Conservation (phyloP, 139 green algal genomes). For the Tetradesmus obliquus region DNA sequence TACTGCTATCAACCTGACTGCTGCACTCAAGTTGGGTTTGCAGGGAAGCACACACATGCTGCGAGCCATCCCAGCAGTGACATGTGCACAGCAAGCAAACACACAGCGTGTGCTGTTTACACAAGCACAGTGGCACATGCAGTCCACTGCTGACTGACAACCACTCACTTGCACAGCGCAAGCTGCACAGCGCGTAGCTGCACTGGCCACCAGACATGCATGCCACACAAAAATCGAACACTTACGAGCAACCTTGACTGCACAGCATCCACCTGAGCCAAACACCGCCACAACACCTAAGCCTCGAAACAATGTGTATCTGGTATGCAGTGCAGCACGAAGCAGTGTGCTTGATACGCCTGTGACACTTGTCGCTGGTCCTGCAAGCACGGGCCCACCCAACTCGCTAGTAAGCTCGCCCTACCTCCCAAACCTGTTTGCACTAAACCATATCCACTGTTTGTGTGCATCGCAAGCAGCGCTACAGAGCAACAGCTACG, state of each 20-base stretch:
- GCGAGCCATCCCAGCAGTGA: too few relatives aligned
- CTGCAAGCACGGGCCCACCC: neutral
- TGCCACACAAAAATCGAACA: neutral
- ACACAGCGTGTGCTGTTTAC: too few relatives aligned
- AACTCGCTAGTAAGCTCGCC: neutral
- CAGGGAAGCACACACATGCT: too few relatives aligned
- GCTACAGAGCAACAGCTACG: neutral
- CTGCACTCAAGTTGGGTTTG: too few relatives aligned
- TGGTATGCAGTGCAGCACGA: neutral
- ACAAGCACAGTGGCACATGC: too few relatives aligned
- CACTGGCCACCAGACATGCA: too few relatives aligned
- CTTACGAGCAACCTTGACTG: neutral
- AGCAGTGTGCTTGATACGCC: neutral
- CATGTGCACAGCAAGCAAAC: neutral
- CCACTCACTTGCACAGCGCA: too few relatives aligned
- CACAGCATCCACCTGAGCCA: neutral
- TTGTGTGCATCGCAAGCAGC: neutral
- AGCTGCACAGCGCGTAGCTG: too few relatives aligned
- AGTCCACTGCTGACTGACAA: too few relatives aligned
- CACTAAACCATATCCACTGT: neutral
- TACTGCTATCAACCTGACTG: neutral
- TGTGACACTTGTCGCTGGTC: neutral
- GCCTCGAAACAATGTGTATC: neutral
- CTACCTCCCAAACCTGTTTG: neutral
- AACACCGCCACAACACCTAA: neutral